These are phyloP conservation scores for Lepidium sativum DNA, from an alignment of 345 rosid species.

Conservation along the genomic window DNA sequence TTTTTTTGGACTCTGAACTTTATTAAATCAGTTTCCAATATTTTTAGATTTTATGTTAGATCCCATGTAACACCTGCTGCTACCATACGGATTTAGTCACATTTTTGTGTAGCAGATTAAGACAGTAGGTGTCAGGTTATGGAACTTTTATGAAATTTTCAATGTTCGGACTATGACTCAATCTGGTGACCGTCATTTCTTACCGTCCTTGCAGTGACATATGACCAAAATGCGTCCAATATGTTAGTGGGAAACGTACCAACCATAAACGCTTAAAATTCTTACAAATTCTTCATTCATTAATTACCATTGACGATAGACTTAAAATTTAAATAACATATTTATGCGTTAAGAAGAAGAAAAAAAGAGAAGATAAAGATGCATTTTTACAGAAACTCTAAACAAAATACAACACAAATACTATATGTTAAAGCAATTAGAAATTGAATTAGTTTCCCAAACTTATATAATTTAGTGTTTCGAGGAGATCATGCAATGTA, in stretches of 20 bases:
- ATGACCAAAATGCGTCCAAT: neutral
- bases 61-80: no score
- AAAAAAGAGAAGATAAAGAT: neutral
- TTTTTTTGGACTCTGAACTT: no score
- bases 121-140: neutral
- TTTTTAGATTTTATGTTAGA: no score
- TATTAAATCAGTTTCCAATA: no score
- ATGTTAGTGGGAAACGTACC: neutral
- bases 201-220: neutral
- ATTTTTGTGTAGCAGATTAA: neutral
- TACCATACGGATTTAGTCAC: no score
- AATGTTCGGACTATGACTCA: neutral
- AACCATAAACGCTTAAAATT: neutral
- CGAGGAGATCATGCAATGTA: neutral
- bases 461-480: neutral
- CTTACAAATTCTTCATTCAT: neutral
- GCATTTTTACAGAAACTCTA: constrained; percentile 6
- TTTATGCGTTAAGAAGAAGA: neutral
- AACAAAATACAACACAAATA: neutral
- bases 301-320: neutral
- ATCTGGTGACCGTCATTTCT: neutral
- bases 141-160: neutral
- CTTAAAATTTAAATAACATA: constrained; percentile 2
- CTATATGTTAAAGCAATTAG: neutral
- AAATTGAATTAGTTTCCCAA: neutral